Percentiles rank a stretch among this genome's conserved stretches.
phyloP scores from a whole-genome alignment of 495 filamentous ascomycete genomes.

The Podospora tetraspora region DNA sequence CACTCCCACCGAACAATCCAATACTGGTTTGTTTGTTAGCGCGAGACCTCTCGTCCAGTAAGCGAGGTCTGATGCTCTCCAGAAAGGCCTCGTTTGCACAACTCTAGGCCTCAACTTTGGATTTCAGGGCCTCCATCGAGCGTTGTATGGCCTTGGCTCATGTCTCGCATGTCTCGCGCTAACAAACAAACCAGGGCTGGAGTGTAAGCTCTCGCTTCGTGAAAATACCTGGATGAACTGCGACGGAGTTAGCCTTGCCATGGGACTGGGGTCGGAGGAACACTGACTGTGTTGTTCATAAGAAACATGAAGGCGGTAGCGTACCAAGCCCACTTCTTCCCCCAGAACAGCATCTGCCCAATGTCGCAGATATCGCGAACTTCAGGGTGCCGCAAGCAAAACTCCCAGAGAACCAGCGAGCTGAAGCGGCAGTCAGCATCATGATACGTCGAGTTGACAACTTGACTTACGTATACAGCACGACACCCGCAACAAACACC shows the following conservation, averaged over 20 bases:
- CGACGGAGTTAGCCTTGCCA: conserved; percentile 13
- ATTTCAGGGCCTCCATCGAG: no score
- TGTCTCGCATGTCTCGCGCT: no score
- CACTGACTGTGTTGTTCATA: conserved; percentile 83
- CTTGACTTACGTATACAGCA: conserved; percentile 62
- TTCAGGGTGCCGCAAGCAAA: conserved; percentile 81
- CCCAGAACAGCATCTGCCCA: conserved; percentile 82
- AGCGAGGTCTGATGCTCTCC: no score
- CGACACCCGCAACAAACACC: conserved; percentile 63
- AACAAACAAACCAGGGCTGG: no score
- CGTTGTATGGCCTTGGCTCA: no score
- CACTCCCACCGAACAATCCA: background rate
- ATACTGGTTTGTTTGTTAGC: no score
- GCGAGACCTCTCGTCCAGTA: no score
- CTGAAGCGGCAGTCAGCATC: conserved; percentile 15
- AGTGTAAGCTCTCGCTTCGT: no score
- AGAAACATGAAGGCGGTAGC: conserved; percentile 83
- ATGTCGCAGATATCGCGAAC: conserved; percentile 87
- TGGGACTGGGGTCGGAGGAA: conserved; percentile 40
- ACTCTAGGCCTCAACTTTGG: no score
- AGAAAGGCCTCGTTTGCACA: no score
- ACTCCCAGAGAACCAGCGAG: conserved; percentile 78
- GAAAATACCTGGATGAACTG: conserved; percentile 16
- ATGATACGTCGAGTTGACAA: background rate
- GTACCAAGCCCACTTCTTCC: conserved; percentile 74